Evolutionary conservation across 2,329 filamentous ascomycete species (phyloP).

Genomic region (Hypomyces rosellus): DNA sequence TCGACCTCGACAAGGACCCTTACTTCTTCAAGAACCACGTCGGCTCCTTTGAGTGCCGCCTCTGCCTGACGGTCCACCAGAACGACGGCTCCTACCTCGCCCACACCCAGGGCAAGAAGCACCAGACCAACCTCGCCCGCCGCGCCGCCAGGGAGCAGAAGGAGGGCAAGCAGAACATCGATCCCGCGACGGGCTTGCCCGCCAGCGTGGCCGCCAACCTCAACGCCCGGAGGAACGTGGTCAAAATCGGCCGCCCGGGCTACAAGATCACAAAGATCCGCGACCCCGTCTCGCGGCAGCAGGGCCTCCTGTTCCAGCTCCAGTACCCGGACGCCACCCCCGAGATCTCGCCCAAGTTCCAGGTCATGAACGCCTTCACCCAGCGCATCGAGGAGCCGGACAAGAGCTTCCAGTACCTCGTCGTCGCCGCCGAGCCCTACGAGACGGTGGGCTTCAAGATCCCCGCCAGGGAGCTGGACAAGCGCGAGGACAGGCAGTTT

Average conservation of each 20-base stretch:
- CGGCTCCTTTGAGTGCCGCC: slow-evolving; percentile 93
- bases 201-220: slow-evolving; percentile 69
- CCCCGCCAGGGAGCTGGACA: slow-evolving; percentile 86
- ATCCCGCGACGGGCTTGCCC: slow-evolving; percentile 63
- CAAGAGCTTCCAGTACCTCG: slow-evolving; percentile 87
- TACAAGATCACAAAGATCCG: slow-evolving; percentile 98
- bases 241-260: slow-evolving; percentile 93
- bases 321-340: slow-evolving; percentile 86
- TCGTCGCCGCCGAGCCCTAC: slow-evolving; percentile 94
- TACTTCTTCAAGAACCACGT: slow-evolving; percentile 99
- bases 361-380: slow-evolving; percentile 97
- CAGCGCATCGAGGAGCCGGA: slow-evolving; percentile 94
- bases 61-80: slow-evolving; percentile 95
- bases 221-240: slow-evolving; percentile 64
- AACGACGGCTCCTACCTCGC: slow-evolving; percentile 99
- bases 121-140: slow-evolving; percentile 95
- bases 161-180: slow-evolving; percentile 67
- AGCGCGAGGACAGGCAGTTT: slow-evolving; percentile 82
- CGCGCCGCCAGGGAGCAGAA: slow-evolving; percentile 94
- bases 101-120: slow-evolving; percentile 96
- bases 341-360: slow-evolving; percentile 71
- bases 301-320: slow-evolving; percentile 90
- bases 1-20: slow-evolving; percentile 98
- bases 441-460: slow-evolving; percentile 97
- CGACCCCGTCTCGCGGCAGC: slow-evolving; percentile 80